These are phyloP conservation scores for Apodospora peruviana DNA, from an alignment of 495 filamentous ascomycete species.

Conservation along the genomic window DNA sequence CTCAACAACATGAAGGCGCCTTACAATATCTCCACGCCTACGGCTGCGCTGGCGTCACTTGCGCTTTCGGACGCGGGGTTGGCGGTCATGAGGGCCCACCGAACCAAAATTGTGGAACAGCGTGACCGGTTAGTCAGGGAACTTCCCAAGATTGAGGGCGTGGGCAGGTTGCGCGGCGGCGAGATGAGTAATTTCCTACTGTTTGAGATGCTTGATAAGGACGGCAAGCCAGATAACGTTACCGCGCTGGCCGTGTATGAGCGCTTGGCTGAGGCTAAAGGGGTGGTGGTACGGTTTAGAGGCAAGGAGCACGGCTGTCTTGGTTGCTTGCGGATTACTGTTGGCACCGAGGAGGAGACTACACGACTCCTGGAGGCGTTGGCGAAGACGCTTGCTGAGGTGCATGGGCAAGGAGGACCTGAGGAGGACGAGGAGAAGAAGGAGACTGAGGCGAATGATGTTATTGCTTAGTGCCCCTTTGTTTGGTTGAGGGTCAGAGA, in stretches of 20 bases:
- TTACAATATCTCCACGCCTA: slow-evolving; percentile 87
- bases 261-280: slow-evolving; percentile 74
- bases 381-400: slow-evolving; percentile 52
- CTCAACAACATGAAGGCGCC: slow-evolving; percentile 92
- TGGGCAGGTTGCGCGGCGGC: slow-evolving; percentile 80
- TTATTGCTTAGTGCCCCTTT: slow-evolving; percentile 13
- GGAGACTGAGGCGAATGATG: slow-evolving; percentile 25
- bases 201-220: slow-evolving; percentile 72
- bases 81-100: slow-evolving; percentile 63
- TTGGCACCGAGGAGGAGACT: slow-evolving; percentile 85
- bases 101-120: slow-evolving; percentile 64
- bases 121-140: slow-evolving; percentile 67
- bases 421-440: slow-evolving; percentile 26
- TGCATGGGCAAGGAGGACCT: slow-evolving; percentile 28
- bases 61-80: slow-evolving; percentile 63
- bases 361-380: slow-evolving; percentile 68
- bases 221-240: slow-evolving; percentile 70
- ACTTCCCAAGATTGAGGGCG: slow-evolving; percentile 67
- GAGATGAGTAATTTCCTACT: slow-evolving; percentile 81
- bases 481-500: slow-evolving; percentile 11
- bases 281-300: slow-evolving; percentile 88
- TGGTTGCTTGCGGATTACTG: slow-evolving; percentile 85
- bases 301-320: slow-evolving; percentile 87
- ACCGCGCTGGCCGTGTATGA: slow-evolving; percentile 77
- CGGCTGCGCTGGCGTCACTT: slow-evolving; percentile 69